Percentiles rank a stretch among this genome's conserved stretches.
Conservation (phyloP, 129 eudicot genomes). For the Lonicera japonica region DNA sequence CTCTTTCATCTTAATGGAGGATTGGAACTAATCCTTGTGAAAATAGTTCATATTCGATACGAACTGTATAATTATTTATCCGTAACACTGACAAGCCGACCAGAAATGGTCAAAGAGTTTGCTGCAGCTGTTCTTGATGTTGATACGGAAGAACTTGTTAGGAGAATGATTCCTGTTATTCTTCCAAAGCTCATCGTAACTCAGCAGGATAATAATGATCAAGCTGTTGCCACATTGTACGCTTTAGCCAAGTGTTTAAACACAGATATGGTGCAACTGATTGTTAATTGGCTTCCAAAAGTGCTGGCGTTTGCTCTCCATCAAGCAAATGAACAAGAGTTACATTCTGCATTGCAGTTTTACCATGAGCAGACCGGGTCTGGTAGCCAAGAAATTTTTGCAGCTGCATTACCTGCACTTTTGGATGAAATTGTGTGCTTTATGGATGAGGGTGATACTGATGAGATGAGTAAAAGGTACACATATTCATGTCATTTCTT, state of each 20-base stretch:
- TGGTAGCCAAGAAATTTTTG: slow-evolving; percentile 63
- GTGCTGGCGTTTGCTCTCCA: slow-evolving; percentile 94
- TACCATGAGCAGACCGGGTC: slow-evolving; percentile 72
- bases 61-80: slow-evolving; percentile 67
- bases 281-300: slow-evolving; percentile 69
- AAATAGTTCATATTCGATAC: slow-evolving; percentile 45
- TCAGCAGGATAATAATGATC: slow-evolving; percentile 53
- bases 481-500: slow-evolving; percentile 3
- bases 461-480: slow-evolving; percentile 74
- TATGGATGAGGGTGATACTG: slow-evolving; percentile 58
- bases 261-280: slow-evolving; percentile 74
- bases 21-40: slow-evolving; percentile 52
- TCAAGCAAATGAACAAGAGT: slow-evolving; percentile 57
- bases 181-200: slow-evolving; percentile 83
- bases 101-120: slow-evolving; percentile 80
- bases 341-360: slow-evolving; percentile 67
- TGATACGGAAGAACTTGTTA: slow-evolving; percentile 61
- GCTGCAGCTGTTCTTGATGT: slow-evolving; percentile 73
- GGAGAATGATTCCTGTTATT: slow-evolving; percentile 79
- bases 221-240: slow-evolving; percentile 46
- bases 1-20: slow-evolving; percentile 70
- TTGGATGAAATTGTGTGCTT: slow-evolving; percentile 89
- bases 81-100: slow-evolving; percentile 51
- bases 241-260: slow-evolving; percentile 60
- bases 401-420: slow-evolving; percentile 84